Evolutionary conservation across 2,329 filamentous ascomycete genomes (phyloP).

Genomic region (Penicillium psychrosexuale): DNA sequence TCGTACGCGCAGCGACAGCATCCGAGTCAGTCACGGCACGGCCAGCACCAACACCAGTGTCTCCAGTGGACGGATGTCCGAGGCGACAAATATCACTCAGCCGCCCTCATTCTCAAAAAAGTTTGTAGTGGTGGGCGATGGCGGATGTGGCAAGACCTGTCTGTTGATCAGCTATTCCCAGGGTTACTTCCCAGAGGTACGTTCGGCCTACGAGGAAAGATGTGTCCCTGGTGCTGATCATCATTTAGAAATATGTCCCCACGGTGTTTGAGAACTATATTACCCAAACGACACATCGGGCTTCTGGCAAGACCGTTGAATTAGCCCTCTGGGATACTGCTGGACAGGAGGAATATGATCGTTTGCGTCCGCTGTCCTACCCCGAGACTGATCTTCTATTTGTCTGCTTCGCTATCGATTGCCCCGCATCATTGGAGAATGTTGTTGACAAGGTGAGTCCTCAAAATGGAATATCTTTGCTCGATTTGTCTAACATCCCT

Average conservation of each 20-base stretch:
- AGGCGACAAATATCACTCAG: conserved; percentile 81
- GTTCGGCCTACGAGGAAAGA: conserved; percentile 20
- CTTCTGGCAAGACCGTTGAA: conserved; percentile 90
- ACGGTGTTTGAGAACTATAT: conserved; percentile 99
- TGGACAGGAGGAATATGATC: conserved; percentile 97
- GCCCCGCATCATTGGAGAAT: conserved; percentile 95
- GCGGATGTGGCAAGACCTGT: conserved; percentile 98
- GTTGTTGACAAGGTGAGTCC: conserved; percentile 89
- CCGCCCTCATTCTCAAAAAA: conserved; percentile 96
- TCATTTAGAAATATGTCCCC: conserved; percentile 89
- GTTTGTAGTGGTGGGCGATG: conserved; percentile 97
- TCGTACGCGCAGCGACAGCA: conserved; percentile 53
- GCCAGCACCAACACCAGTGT: conserved; percentile 80
- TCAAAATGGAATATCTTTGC: background rate
- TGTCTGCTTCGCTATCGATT: conserved; percentile 98
- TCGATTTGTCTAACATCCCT: conserved; percentile 8
- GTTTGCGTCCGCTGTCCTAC: conserved; percentile 90
- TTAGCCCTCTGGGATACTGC: conserved; percentile 97
- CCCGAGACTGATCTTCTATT: conserved; percentile 97
- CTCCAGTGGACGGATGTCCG: conserved; percentile 69
- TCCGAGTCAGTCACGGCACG: conserved; percentile 81
- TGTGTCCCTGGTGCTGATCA: background rate
- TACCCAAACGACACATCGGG: conserved; percentile 85
- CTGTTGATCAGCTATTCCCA: conserved; percentile 98
- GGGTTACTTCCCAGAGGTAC: conserved; percentile 97